These are phyloP conservation scores for Kingdonia uniflora DNA, from an alignment of 164 flowering plant species.

Conservation along the genomic window DNA sequence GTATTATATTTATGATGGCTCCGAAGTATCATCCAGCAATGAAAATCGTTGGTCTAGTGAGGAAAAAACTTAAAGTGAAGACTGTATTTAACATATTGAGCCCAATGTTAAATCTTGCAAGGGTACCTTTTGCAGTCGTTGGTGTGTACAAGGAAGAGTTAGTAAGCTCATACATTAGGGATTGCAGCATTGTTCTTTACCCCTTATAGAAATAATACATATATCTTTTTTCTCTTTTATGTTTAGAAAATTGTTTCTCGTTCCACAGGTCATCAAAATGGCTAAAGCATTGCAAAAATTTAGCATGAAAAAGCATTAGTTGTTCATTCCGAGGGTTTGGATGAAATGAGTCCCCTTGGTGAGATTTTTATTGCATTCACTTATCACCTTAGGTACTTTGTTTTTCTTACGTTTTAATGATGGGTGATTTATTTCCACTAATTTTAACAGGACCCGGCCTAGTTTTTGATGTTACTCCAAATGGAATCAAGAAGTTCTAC, in stretches of 20 bases:
- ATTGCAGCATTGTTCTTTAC: not conserved
- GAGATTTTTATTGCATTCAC: constrained; percentile 11
- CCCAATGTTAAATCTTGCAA: constrained; percentile 80
- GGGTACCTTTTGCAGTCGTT: constrained; percentile 79
- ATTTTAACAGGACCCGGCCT: constrained; percentile 58
- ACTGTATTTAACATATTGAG: constrained; percentile 90
- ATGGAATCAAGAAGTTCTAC: constrained; percentile 52
- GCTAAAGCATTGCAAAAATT: constrained; percentile 79
- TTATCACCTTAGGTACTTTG: not conserved
- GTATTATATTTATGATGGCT: constrained; percentile 95
- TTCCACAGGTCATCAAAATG: constrained; percentile 71
- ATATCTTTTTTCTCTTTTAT: no score
- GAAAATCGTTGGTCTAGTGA: constrained; percentile 80
- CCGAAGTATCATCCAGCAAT: constrained; percentile 91
- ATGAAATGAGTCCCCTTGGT: constrained; percentile 96
- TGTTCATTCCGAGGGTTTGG: constrained; percentile 85
- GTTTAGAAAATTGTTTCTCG: not conserved
- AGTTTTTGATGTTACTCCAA: constrained; percentile 68
- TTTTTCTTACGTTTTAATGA: not conserved
- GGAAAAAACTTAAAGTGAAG: constrained; percentile 80
- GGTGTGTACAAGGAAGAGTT: constrained; percentile 74
- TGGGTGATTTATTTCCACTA: no score
- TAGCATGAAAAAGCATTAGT: constrained; percentile 84
- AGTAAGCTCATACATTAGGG: constrained; percentile 28
- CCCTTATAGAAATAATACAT: no score